phyloP scores from a whole-genome alignment of 2,329 filamentous ascomycete species.

The Reticulascus tulasneorum region DNA sequence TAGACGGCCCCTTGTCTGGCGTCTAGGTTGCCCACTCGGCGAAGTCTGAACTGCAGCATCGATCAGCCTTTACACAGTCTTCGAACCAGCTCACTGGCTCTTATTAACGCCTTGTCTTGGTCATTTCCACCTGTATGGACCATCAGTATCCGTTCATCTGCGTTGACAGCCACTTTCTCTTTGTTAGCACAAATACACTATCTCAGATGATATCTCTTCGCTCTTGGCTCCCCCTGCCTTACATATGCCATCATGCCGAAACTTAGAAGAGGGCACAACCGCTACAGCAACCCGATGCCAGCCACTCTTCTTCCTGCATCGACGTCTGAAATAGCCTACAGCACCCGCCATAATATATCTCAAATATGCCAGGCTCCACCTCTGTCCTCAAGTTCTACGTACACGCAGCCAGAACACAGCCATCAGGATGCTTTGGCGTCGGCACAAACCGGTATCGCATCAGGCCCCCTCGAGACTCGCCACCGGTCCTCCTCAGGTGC shows the following conservation, averaged over 20 bases:
- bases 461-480: constrained; percentile 34
- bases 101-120: too few relatives aligned
- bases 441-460: constrained; percentile 24
- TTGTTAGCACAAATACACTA: too few relatives aligned
- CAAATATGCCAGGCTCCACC: constrained; percentile 34
- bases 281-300: constrained; percentile 29
- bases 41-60: too few relatives aligned
- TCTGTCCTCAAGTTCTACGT: constrained; percentile 29
- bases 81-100: too few relatives aligned
- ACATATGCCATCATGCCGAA: constrained; percentile 46
- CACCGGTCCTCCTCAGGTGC: constrained; percentile 58
- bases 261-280: constrained; percentile 32
- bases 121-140: too few relatives aligned
- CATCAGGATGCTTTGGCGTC: constrained; percentile 35
- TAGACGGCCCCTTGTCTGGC: too few relatives aligned
- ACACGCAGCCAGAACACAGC: constrained; percentile 23
- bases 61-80: too few relatives aligned
- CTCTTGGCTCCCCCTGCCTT: too few relatives aligned
- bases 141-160: too few relatives aligned
- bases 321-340: constrained; percentile 33
- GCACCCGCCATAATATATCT: constrained; percentile 33
- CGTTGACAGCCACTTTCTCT: too few relatives aligned
- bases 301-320: constrained; percentile 32
- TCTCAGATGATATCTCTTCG: too few relatives aligned
- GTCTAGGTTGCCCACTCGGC: too few relatives aligned